Conservation (phyloP, 1,139 yeast genomes). For the Zygosaccharomyces sapae region DNA sequence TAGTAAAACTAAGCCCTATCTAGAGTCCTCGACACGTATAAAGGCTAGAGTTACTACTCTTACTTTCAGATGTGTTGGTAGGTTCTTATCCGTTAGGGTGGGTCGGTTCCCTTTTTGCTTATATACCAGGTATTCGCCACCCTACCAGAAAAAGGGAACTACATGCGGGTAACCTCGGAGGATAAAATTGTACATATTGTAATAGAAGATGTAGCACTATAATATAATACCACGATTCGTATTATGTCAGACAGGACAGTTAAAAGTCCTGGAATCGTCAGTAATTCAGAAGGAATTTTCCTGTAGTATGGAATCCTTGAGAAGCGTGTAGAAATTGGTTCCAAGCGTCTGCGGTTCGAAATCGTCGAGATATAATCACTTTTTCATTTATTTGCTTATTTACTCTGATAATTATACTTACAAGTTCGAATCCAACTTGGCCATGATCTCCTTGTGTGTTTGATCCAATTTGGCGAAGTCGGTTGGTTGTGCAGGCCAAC, state of each 20-base stretch:
- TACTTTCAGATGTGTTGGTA: neutral
- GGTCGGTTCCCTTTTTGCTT: conserved; percentile 6
- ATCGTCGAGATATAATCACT: too few species aligned
- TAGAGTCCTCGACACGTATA: neutral
- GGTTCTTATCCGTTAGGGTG: neutral
- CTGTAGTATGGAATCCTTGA: neutral
- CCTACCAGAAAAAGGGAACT: conserved; percentile 7
- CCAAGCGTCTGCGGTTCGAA: too few species aligned
- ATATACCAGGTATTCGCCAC: conserved; percentile 13
- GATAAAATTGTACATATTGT: too few species aligned
- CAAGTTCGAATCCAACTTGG: conserved; percentile 42
- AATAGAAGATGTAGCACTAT: too few species aligned
- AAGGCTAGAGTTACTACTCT: neutral
- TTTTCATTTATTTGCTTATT: neutral
- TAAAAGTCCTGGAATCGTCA: too few species aligned
- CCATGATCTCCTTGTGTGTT: conserved; percentile 58
- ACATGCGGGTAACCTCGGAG: conserved; percentile 1
- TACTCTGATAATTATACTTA: too few species aligned
- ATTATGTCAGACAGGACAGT: too few species aligned
- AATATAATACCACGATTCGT: too few species aligned
- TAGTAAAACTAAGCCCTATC: neutral
- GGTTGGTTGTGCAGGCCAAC: conserved; percentile 86
- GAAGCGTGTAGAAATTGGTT: neutral
- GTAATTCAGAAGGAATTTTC: too few species aligned
- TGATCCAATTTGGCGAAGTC: conserved; percentile 63